Percentiles rank a stretch among this genome's conserved stretches.
Conservation (phyloP, 441 rosid species). For the Geranium incanum region DNA sequence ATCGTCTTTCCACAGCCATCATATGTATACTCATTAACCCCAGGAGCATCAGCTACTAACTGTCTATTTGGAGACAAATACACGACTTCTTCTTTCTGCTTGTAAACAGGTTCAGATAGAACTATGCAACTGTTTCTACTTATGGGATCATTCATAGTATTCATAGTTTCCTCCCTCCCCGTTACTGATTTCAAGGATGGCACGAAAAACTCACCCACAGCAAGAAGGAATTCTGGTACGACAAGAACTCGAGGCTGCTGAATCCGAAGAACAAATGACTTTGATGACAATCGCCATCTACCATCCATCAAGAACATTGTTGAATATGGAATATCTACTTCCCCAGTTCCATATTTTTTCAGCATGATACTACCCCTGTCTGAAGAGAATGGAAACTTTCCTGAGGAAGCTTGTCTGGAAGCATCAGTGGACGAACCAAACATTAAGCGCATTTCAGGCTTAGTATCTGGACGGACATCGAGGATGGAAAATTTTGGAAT, state of each 20-base stretch:
- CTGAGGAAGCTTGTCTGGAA: constrained; percentile 61
- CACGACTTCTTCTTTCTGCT: constrained; percentile 77
- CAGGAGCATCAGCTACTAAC: constrained; percentile 72
- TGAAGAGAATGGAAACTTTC: constrained; percentile 44
- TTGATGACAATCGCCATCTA: constrained; percentile 87
- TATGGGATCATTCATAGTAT: constrained; percentile 91
- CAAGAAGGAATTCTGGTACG: constrained; percentile 95
- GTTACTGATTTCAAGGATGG: constrained; percentile 85
- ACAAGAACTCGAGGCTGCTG: constrained; percentile 97
- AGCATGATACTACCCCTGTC: constrained; percentile 48
- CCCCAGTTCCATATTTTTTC: constrained; percentile 39
- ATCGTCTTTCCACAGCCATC: constrained; percentile 88
- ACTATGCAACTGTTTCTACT: constrained; percentile 59
- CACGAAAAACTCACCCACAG: constrained; percentile 91
- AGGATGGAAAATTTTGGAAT: constrained; percentile 81
- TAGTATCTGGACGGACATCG: constrained; percentile 80
- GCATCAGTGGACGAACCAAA: constrained; percentile 91
- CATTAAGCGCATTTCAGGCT: constrained; percentile 98
- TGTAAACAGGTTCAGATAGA: constrained; percentile 58
- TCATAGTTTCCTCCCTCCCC: constrained; percentile 88
- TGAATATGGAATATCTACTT: constrained; percentile 54
- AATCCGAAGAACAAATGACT: constrained; percentile 74
- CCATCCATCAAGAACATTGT: constrained; percentile 96
- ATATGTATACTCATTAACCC: constrained; percentile 77
- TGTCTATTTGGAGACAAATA: constrained; percentile 73